These are phyloP conservation scores for Diutina sp. DNA, from an alignment of 1,139 yeast genomes.

Conservation along the genomic window DNA sequence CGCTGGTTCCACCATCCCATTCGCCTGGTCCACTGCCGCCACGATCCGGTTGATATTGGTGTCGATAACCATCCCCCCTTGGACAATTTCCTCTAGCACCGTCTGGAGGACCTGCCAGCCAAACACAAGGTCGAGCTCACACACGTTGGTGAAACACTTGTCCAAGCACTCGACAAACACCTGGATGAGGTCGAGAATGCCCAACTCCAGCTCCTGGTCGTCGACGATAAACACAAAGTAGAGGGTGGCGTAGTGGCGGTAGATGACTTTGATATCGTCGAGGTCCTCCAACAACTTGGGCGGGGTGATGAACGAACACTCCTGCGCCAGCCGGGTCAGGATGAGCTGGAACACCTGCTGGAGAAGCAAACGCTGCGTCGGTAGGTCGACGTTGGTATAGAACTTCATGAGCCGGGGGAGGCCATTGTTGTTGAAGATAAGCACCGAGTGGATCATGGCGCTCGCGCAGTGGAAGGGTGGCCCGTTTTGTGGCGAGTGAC, in stretches of 20 bases:
- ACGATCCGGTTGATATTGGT: slow-evolving; percentile 77
- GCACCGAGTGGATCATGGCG: slow-evolving; percentile 79
- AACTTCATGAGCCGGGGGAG: slow-evolving; percentile 84
- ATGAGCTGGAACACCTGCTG: slow-evolving; percentile 67
- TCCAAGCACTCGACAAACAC: slow-evolving; percentile 94
- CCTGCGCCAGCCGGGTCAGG: slow-evolving; percentile 52
- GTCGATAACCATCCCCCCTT: slow-evolving; percentile 98
- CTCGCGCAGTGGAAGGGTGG: not conserved
- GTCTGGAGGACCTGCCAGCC: slow-evolving; percentile 96
- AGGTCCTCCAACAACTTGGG: slow-evolving; percentile 63
- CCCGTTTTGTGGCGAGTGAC: not conserved
- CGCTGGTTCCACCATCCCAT: slow-evolving; percentile 8
- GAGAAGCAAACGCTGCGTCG: slow-evolving; percentile 59
- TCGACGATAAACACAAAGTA: slow-evolving; percentile 93
- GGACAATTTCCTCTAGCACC: slow-evolving; percentile 83
- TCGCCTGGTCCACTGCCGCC: slow-evolving; percentile 59
- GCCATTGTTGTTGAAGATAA: slow-evolving; percentile 86
- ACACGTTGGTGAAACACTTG: slow-evolving; percentile 84
- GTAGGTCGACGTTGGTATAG: slow-evolving; percentile 79
- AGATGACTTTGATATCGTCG: slow-evolving; percentile 78
- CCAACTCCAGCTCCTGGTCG: slow-evolving; percentile 89
- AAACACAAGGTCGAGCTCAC: slow-evolving; percentile 88
- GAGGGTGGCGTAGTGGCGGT: slow-evolving; percentile 87
- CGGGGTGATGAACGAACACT: slow-evolving; percentile 73
- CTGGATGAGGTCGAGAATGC: slow-evolving; percentile 85